Base-by-base conservation (phyloP, 2,329 filamentous ascomycete genomes). In the Zopfia rhizophila region DNA sequence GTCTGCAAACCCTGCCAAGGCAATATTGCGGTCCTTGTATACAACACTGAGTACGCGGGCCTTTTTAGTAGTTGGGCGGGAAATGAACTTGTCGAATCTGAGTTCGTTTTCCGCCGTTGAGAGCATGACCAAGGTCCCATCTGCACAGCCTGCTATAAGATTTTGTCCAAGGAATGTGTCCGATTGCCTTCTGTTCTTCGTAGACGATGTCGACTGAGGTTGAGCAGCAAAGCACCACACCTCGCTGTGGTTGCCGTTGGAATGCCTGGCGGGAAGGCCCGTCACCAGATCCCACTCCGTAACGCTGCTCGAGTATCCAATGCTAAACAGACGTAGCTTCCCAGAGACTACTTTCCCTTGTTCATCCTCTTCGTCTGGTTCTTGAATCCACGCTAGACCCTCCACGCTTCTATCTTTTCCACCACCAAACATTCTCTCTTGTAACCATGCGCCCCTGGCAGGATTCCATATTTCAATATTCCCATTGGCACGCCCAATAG, bases 391-490 rank as follows among this genome's bases (percentile, higher is more conserved):
- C 28, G 87, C 88, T 18, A 99, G 80, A 6, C 90, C 91, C 73
- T 99, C 94, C 51, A 97, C 88, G 64, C 89, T 95, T 55, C 91
- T 83, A 61, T 91, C 89, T 61, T 89, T 87, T 37, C 91, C 91
- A 53, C 93, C 92, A 24, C 84, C 83, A 38, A 97, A 87, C 50
- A 92, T 85, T 27, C 85, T 86, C 77, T 99, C 94, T 70, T 97
- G 94, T 55, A 91, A 83, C 94, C 94, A 99, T 51, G 81, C 78
- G 12, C 90, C 90, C 55, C 83, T 84, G 41, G 86, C 76, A 3
- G 93, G 91, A 71, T 96, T 96, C 94, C 94, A 99, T 56, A 99
- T 91, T 75, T 99, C 94, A 60, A 99, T 94, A 66, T 96, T 90
- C 60, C 94, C 94, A 70, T 97, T 97, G 47, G 90, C 89, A 57